phyloP scores from a whole-genome alignment of 768 basidiomycete species.

The Russula compacta region DNA sequence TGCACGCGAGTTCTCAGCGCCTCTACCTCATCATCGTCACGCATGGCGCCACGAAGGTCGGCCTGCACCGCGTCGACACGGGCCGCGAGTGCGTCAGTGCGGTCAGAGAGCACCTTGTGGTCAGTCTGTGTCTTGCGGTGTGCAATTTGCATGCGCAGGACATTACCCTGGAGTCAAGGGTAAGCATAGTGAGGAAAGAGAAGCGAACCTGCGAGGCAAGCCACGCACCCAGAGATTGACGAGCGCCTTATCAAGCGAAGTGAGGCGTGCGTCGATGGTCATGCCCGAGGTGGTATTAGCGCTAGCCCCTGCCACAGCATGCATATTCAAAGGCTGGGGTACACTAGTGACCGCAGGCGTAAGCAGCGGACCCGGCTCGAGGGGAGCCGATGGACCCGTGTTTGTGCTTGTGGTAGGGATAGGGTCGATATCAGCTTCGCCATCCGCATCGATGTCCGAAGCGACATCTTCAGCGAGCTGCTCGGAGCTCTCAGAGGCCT shows the following conservation, averaged over 20 bases:
- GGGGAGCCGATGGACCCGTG: not conserved
- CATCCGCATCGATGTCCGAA: conserved; percentile 13
- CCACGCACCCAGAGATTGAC: conserved; percentile 19
- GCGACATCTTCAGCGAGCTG: conserved; percentile 10
- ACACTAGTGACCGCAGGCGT: not conserved
- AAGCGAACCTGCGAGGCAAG: not conserved
- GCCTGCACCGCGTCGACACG: conserved; percentile 16
- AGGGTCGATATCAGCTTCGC: conserved; percentile 10
- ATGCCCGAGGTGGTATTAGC: not conserved
- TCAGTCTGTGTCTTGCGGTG: conserved; percentile 21
- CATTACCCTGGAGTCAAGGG: conserved; percentile 8
- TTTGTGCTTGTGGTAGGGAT: not conserved
- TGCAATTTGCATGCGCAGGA: conserved; percentile 20
- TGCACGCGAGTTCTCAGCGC: not conserved
- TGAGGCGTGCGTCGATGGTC: conserved; percentile 8
- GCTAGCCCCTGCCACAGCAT: not conserved
- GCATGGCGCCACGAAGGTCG: not conserved
- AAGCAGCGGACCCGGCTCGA: not conserved
- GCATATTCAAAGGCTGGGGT: not conserved
- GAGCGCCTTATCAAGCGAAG: conserved; percentile 19
- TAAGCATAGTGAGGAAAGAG: not conserved
- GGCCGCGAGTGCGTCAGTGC: conserved; percentile 13
- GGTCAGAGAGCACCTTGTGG: conserved; percentile 19
- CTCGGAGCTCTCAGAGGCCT: conserved; percentile 12
- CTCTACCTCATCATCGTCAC: not conserved